Base-by-base conservation (phyloP, 2,329 filamentous ascomycete species). In the Fusarium caatingaense region DNA sequence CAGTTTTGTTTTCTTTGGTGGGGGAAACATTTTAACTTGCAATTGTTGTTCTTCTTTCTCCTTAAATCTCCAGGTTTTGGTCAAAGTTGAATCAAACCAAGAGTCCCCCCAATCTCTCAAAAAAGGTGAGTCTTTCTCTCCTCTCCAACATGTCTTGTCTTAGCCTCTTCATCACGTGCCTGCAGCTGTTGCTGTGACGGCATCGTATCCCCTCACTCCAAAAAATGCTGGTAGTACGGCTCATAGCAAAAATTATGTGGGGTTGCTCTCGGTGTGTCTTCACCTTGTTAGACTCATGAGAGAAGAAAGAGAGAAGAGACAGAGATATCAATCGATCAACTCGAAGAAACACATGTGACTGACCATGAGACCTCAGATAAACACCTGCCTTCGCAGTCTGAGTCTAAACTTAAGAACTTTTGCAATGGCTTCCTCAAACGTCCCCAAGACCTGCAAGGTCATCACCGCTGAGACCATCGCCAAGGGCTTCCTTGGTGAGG, bases 391-490 rank as follows among this genome's bases (percentile, higher is more conserved):
- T 46, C 55, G 54, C 53, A 55, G 47, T 54, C 44, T 67, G 47
- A 53, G 13, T 42, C 23, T 53, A 53, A 53, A 53, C 49, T 42
- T 53, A 13, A 51, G 27, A 48, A 56, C 30, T 30, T 66, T 66
- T 56, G 55, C 71, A 59, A 80, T 78, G 77, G 76, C 77, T 51
- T 69, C 76, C 9, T 69, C 74, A 60, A 74, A 73, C n/a, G 80
- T 83, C 23, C 87, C 85, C 74, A 89, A 89, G 81, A 89, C 92
- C 77, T 98, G 96, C 89, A 98, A 97, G 87, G 94, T 98, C 80
- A 88, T 98, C 76, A 88, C 97, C 74, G 93, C 95, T 63, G 92
- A 92, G 74, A 92, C 91, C 74, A 94, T 99, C 76, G 93, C 94
- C 72, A 96, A 94, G 83, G 86, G 86, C 58, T 86, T 98, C 54